Evolutionary conservation across 495 filamentous ascomycete species (phyloP), one percentile per base, ranked within the genome.

Genomic region (Aspergillus ostianus): DNA sequence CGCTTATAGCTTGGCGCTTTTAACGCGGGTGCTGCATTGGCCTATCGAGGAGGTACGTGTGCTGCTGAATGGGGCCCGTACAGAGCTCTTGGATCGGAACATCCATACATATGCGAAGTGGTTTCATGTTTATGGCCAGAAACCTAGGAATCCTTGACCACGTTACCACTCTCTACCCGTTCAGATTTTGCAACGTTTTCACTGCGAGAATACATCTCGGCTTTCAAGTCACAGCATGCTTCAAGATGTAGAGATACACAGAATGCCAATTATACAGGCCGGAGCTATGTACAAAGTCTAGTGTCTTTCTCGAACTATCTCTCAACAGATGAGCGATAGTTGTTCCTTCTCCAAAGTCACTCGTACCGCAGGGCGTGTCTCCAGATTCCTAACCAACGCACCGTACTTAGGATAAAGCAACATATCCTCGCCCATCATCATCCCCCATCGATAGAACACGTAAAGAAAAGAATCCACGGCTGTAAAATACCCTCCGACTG

Each of bases 11-110:
- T 57, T 80, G 48, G 73, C 69, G 2, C 63, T 80, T 4, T 84
- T 84, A 50, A 86, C 82, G 5, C 76, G 76, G 13, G 78, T 82
- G 0, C 70, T 84, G 10, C 80, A 81, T 2, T 85, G 84, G 81
- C 76, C 71, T 0, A 72, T 78, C 27, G 78, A 82, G n/a, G 77
- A 89, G 57, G 77, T 82, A 23, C 77, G 85, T 62, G 71, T 81
- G n/a, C 75, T 87, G 57, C 70, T 84, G 9, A 75, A 73, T 27
- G 72, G 82, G 6, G 77, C 85, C 3, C 76, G 82, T 19, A 78
- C 75, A 36, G 82, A 82, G 45, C 54, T 88, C 57, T 72, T 76
- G 46, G 78, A 85, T 58, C 70, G 72, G 4, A 70, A 66, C 9
- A 71, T 82, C 9, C 83, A 87, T 64, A 70, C 74, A 0, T 85